Evolutionary conservation across 345 rosid genomes (phyloP), one percentile per base, ranked within the genome.

Genomic region (Arabis alpina): DNA sequence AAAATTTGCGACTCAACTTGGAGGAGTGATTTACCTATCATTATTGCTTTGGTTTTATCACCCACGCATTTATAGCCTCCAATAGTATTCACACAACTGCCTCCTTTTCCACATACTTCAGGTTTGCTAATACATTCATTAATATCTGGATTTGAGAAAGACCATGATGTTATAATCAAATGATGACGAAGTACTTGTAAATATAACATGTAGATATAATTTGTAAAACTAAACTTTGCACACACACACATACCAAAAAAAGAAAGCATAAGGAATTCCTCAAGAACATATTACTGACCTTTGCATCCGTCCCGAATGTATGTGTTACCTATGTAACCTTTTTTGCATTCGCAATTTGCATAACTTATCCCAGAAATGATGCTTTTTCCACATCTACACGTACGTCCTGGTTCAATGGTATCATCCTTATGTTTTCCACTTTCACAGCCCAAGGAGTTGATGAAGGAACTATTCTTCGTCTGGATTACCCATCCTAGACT

Each of bases 301-400:
- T 3, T 3, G 44, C 82, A 81, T 14, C 7, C 70, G 10, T 28
- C 13, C 8, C 2, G 0, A 40, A 50, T 24, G 28, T 75, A 77
- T 10, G 86, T 69, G 28, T 77, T 82, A 9, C 84, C 84, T 3
- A 2, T 19, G 41, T 71, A 81, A 52, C 81, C 87, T 0, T 8
- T 0, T 1, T 8, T 25, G 64, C 85, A 85, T 5, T 4, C 32
- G 76, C 85, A 85, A 0, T 14, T 50, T 14, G 45, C 53, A 44
- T 62, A 44, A 6, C 4, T 12, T 4, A 37, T 11, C 2, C 4
- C 23, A 11, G 54, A 42, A 40, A 16, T 34, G 37, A 2, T 34
- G 0, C 8, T 34, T 34, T 34, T 1, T 2, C 37, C 37, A 2
- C 37, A 34, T 34, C 37, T 34, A 34, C 37, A 34, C 37, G 6